A percentile compares a stretch with the other conserved stretches of the same genome.
Conservation (phyloP, 768 basidiomycete species). For the Pseudohyphozyma bogoriensis region DNA sequence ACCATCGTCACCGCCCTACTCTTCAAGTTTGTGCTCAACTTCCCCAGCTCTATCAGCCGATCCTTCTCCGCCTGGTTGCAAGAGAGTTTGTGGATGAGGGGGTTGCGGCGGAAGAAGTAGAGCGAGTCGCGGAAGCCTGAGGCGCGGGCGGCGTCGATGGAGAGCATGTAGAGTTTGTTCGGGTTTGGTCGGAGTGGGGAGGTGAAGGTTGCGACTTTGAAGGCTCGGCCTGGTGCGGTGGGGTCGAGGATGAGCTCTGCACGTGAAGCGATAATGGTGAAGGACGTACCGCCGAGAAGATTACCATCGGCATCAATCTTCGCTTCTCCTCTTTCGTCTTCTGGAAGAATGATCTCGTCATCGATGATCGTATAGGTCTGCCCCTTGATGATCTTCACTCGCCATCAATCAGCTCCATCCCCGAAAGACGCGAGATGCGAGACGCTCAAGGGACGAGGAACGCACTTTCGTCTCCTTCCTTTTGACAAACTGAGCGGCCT, state of each 20-base stretch:
- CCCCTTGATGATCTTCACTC: slow-evolving; percentile 48
- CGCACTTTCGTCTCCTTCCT: slow-evolving; percentile 35
- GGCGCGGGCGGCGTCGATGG: slow-evolving; percentile 91
- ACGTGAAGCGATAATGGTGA: slow-evolving; percentile 1
- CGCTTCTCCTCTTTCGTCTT: slow-evolving; percentile 75
- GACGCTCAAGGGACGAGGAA: not conserved
- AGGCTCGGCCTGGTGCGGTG: slow-evolving; percentile 56
- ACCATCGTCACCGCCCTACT: slow-evolving; percentile 89
- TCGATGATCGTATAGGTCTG: slow-evolving; percentile 67
- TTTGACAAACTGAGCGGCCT: slow-evolving; percentile 38
- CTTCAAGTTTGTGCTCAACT: slow-evolving; percentile 76
- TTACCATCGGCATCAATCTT: slow-evolving; percentile 83
- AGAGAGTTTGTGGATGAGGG: slow-evolving; percentile 78
- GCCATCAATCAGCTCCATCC: not conserved
- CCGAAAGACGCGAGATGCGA: not conserved
- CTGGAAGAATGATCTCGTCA: slow-evolving; percentile 75
- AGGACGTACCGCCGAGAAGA: slow-evolving; percentile 59
- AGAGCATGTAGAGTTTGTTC: slow-evolving; percentile 79
- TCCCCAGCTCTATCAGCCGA: slow-evolving; percentile 74
- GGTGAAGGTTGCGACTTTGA: slow-evolving; percentile 81
- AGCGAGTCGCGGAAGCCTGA: slow-evolving; percentile 94
- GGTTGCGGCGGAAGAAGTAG: slow-evolving; percentile 93
- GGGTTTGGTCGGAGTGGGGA: slow-evolving; percentile 68
- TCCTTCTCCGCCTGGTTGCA: slow-evolving; percentile 87
- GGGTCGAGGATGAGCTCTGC: too few species aligned